Percentiles rank a stretch among this genome's conserved stretches.
These are phyloP conservation scores for Aspergillus hiratsukae DNA, from an alignment of 2,329 filamentous ascomycete species.

Conservation along the genomic window DNA sequence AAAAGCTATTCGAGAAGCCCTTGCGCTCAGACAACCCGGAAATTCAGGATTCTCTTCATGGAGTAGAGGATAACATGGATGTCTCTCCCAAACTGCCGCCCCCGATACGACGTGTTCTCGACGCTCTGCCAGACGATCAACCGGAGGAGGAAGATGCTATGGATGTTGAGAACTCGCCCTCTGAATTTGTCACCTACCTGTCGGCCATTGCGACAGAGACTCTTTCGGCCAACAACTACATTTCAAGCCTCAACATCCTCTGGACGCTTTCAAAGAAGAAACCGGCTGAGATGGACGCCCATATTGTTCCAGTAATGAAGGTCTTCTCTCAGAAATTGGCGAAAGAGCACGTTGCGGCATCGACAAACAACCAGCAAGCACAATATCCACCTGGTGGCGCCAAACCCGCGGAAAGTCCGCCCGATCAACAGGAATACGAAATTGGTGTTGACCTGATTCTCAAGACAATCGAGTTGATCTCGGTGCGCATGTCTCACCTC, in stretches of 20 bases:
- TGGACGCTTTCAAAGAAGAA: constrained; percentile 87
- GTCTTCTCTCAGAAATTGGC: constrained; percentile 87
- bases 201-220: constrained; percentile 84
- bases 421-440: constrained; percentile 74
- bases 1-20: constrained; percentile 85
- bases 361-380: constrained; percentile 52
- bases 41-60: constrained; percentile 86
- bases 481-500: constrained; percentile 84
- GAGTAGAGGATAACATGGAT: constrained; percentile 64
- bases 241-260: constrained; percentile 85
- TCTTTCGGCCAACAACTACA: constrained; percentile 73
- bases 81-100: constrained; percentile 68
- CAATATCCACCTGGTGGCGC: constrained; percentile 33
- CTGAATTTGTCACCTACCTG: constrained; percentile 80
- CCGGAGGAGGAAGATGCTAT: constrained; percentile 79
- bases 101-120: constrained; percentile 74
- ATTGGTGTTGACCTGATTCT: constrained; percentile 88
- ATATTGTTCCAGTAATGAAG: constrained; percentile 86
- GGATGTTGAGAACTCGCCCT: constrained; percentile 69
- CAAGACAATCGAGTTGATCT: constrained; percentile 90
- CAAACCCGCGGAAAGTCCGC: constrained; percentile 37
- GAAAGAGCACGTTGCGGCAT: constrained; percentile 81
- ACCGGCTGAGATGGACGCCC: constrained; percentile 81
- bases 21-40: constrained; percentile 85
- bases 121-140: constrained; percentile 77